Percentiles rank a stretch among this genome's conserved stretches.
These are phyloP conservation scores for Phytophthora colocasiae DNA, from an alignment of 352 stramenopile genomes.

Conservation along the genomic window DNA sequence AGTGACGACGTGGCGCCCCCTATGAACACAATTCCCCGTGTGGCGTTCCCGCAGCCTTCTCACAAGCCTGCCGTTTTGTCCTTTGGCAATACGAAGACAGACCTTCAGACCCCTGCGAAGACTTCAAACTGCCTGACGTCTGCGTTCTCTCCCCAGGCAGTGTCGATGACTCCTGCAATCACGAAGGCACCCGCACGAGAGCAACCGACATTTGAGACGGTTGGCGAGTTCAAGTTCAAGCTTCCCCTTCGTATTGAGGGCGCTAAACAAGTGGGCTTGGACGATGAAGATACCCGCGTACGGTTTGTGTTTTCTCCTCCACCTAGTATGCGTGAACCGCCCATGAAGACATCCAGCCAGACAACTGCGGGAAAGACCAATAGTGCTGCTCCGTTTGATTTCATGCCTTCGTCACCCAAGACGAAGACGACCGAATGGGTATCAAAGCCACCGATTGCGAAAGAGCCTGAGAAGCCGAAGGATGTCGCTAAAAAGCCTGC, in stretches of 20 bases:
- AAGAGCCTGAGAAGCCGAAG: constrained; percentile 34
- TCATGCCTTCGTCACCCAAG: constrained; percentile 73
- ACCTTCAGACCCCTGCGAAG: too few relatives aligned
- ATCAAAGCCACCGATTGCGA: constrained; percentile 28
- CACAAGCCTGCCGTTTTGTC: constrained; percentile 14
- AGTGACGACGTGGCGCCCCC: constrained; percentile 57
- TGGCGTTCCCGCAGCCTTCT: constrained; percentile 42
- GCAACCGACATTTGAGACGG: constrained; percentile 32
- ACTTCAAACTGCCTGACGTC: constrained; percentile 8
- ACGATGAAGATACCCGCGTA: constrained; percentile 55
- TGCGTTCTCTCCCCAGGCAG: constrained; percentile 41
- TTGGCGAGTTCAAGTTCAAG: constrained; percentile 64
- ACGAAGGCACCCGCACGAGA: neutral
- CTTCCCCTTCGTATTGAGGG: constrained; percentile 36
- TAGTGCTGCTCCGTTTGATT: constrained; percentile 60
- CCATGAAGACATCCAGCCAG: constrained; percentile 36
- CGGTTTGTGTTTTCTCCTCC: constrained; percentile 75
- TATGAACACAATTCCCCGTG: constrained; percentile 57
- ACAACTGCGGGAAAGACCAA: constrained; percentile 35
- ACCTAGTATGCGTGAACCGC: constrained; percentile 62
- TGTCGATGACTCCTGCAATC: constrained; percentile 48
- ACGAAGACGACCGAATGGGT: constrained; percentile 49
- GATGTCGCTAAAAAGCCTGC: constrained; percentile 22
- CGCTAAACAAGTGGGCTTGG: constrained; percentile 21
- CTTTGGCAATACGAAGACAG: constrained; percentile 5